Evolutionary conservation across 768 basidiomycete genomes (phyloP).

Genomic region (Lactifluus volemus): DNA sequence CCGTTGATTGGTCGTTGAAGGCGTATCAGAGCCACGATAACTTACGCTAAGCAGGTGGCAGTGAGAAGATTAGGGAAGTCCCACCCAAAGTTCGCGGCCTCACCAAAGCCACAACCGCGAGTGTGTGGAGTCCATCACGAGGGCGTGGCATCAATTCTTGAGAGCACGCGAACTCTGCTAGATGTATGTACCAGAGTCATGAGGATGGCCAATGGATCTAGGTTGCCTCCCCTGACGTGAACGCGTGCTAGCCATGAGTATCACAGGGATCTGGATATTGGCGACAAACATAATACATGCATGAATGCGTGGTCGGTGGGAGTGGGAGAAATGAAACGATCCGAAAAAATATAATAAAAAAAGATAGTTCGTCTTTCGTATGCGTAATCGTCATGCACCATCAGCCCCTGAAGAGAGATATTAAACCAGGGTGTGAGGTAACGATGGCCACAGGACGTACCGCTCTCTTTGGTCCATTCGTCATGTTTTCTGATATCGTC

Average conservation of each 20-base stretch:
- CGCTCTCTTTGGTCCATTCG: slow-evolving; percentile 78
- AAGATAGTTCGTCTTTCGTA: slow-evolving; percentile 3
- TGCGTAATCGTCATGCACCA: slow-evolving; percentile 11
- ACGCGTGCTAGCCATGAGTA: not conserved
- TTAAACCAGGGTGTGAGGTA: not conserved
- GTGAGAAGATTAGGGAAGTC: too few relatives aligned
- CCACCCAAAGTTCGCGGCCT: too few relatives aligned
- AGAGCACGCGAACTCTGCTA: not conserved
- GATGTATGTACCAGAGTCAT: not conserved
- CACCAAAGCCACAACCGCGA: too few relatives aligned
- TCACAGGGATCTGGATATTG: slow-evolving; percentile 7
- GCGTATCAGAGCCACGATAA: too few relatives aligned
- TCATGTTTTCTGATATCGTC: slow-evolving; percentile 81
- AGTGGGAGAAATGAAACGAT: not conserved
- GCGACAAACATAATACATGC: slow-evolving; percentile 2
- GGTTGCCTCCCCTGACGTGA: not conserved
- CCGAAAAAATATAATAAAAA: slow-evolving; percentile 1
- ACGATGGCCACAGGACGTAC: slow-evolving; percentile 32
- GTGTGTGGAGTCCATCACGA: not conserved
- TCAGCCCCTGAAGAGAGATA: slow-evolving; percentile 9
- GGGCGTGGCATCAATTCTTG: not conserved
- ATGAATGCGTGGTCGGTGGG: not conserved
- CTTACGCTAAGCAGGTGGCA: too few relatives aligned
- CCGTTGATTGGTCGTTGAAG: too few relatives aligned
- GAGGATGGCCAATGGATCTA: not conserved